phyloP scores from a whole-genome alignment of 805 yeast species.

The Candida schatavii region DNA sequence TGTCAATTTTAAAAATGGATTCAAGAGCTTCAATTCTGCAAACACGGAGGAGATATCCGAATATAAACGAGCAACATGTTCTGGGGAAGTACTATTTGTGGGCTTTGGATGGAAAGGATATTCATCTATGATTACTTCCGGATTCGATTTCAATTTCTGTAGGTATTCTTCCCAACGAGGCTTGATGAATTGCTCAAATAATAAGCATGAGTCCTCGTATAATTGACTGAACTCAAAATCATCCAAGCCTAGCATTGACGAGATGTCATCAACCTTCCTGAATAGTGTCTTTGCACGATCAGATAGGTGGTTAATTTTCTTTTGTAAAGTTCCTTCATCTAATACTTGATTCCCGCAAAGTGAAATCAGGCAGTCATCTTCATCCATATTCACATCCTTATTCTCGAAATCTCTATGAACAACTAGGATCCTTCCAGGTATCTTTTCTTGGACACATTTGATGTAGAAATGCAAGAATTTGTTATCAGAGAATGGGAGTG shows the following conservation, averaged over 20 bases:
- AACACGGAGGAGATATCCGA: constrained; percentile 5
- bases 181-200: constrained; percentile 17
- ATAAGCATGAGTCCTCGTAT: constrained; percentile 16
- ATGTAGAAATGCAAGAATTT: constrained; percentile 10
- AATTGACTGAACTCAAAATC: constrained; percentile 12
- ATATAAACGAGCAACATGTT: constrained; percentile 3
- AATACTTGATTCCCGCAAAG: not conserved
- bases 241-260: constrained; percentile 11
- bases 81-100: too few species aligned
- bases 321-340: not conserved
- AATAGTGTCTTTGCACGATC: constrained; percentile 1
- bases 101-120: constrained; percentile 8
- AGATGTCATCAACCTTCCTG: constrained; percentile 6
- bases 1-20: constrained; percentile 8
- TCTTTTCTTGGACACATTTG: too few species aligned
- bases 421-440: constrained; percentile 14
- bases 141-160: constrained; percentile 1
- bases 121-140: not conserved
- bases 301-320: not conserved
- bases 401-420: too few species aligned
- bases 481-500: constrained; percentile 9
- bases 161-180: constrained; percentile 16
- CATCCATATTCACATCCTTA: not conserved
- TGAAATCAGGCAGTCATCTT: not conserved
- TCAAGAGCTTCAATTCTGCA: constrained; percentile 5